These are phyloP conservation scores for Colletotrichum sp. DNA, from an alignment of 2,329 filamentous ascomycete genomes.

Conservation along the genomic window DNA sequence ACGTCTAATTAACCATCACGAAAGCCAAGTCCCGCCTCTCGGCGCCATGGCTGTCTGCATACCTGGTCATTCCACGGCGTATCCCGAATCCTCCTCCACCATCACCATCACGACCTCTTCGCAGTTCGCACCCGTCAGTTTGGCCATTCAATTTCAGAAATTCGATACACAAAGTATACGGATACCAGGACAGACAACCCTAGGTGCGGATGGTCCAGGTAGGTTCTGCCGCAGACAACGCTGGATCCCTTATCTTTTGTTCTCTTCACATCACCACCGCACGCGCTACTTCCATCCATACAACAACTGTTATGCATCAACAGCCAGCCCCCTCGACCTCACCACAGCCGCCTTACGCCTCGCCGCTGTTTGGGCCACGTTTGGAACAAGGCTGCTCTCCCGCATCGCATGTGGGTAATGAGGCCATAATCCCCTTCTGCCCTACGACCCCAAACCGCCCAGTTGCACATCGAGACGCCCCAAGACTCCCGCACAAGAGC, in stretches of 20 bases:
- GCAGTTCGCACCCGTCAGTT: background rate
- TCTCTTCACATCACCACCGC: background rate
- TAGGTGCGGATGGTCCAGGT: background rate
- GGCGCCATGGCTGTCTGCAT: background rate
- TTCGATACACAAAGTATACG: background rate
- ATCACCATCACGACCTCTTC: background rate
- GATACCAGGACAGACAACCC: background rate
- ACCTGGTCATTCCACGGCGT: background rate
- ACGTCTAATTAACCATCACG: background rate
- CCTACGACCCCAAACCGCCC: slow-evolving; percentile 9
- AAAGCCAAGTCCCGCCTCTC: slow-evolving; percentile 3
- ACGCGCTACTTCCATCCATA: background rate
- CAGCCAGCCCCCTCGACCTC: background rate
- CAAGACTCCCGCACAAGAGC: background rate
- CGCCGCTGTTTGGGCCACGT: slow-evolving; percentile 14
- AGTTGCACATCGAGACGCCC: slow-evolving; percentile 13
- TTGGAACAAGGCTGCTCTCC: slow-evolving; percentile 17
- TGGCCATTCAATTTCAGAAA: background rate
- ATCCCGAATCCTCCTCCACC: background rate
- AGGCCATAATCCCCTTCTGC: slow-evolving; percentile 13
- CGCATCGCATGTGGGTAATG: slow-evolving; percentile 14
- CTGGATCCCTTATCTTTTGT: background rate
- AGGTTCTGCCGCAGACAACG: background rate
- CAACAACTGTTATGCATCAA: background rate
- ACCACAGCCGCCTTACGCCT: background rate